These are phyloP conservation scores for Diplodia sapinea DNA, from an alignment of 2,329 filamentous ascomycete genomes.

Conservation along the genomic window DNA sequence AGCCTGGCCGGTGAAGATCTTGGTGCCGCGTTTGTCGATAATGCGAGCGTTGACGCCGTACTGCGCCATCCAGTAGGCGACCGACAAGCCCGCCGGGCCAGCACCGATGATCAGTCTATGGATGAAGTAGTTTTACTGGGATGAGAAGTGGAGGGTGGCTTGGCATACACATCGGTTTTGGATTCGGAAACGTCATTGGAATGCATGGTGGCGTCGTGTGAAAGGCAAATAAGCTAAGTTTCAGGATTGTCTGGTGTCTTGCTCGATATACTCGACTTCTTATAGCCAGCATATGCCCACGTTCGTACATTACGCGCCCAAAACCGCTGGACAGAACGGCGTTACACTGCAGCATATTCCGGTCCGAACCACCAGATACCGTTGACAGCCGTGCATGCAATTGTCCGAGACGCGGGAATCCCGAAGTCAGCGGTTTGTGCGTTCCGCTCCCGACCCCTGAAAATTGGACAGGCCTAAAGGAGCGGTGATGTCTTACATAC, in stretches of 20 bases:
- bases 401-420: no score
- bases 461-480: no score
- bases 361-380: background rate
- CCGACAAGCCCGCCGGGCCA: background rate
- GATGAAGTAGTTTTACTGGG: background rate
- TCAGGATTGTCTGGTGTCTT: background rate
- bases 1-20: slow-evolving; percentile 63
- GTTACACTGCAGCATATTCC: background rate
- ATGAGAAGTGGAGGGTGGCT: background rate
- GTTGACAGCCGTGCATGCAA: background rate
- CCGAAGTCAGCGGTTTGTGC: no score
- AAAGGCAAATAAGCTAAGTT: background rate
- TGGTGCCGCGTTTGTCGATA: slow-evolving; percentile 61
- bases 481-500: no score
- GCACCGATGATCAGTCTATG: slow-evolving; percentile 7
- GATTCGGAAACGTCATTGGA: background rate
- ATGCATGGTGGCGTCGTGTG: background rate
- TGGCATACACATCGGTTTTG: background rate
- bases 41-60: slow-evolving; percentile 39
- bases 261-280: background rate
- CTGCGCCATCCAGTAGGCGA: slow-evolving; percentile 18
- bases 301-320: background rate
- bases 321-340: background rate
- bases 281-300: no score
- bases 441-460: no score